Percentiles rank a stretch among this genome's conserved stretches.
phyloP scores from a whole-genome alignment of 1,139 yeast species.

The Sugiyamaella paludigena region DNA sequence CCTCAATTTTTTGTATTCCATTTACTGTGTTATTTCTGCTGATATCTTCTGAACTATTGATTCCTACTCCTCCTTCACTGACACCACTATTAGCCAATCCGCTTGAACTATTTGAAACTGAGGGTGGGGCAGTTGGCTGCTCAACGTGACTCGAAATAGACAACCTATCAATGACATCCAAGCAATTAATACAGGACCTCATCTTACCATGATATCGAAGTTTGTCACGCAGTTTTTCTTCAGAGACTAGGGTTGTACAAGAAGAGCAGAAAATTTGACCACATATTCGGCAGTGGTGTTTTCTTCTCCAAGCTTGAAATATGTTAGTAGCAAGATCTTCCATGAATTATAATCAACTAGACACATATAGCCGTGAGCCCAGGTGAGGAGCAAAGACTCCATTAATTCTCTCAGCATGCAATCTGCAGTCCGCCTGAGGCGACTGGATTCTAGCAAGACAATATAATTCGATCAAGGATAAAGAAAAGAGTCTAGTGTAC shows the following conservation, averaged over 20 bases:
- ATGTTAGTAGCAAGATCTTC: background rate
- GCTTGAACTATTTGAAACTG: too few species aligned
- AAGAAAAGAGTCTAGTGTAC: too few species aligned
- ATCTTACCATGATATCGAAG: constrained; percentile 68
- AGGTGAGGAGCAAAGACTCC: too few species aligned
- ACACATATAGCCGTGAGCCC: background rate
- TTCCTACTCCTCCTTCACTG: background rate
- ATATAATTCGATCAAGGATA: too few species aligned
- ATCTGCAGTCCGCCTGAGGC: too few species aligned
- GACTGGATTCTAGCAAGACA: too few species aligned
- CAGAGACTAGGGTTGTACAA: constrained; percentile 80
- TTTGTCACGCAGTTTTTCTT: constrained; percentile 56
- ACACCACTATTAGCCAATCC: too few species aligned
- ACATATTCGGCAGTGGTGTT: constrained; percentile 93
- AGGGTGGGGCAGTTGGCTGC: background rate
- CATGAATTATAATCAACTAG: background rate
- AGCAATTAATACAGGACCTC: constrained; percentile 78
- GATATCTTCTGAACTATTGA: too few species aligned
- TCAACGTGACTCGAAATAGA: constrained; percentile 30
- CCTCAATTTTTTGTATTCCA: constrained; percentile 19
- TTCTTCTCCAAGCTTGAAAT: constrained; percentile 61
- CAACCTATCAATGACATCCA: constrained; percentile 55
- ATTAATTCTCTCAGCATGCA: too few species aligned
- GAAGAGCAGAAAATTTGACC: constrained; percentile 91
- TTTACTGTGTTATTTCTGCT: background rate